Evolutionary conservation across 2,329 filamentous ascomycete genomes (phyloP), one percentile per base, ranked within the genome.

Genomic region (Fusarium solani-melongenae): DNA sequence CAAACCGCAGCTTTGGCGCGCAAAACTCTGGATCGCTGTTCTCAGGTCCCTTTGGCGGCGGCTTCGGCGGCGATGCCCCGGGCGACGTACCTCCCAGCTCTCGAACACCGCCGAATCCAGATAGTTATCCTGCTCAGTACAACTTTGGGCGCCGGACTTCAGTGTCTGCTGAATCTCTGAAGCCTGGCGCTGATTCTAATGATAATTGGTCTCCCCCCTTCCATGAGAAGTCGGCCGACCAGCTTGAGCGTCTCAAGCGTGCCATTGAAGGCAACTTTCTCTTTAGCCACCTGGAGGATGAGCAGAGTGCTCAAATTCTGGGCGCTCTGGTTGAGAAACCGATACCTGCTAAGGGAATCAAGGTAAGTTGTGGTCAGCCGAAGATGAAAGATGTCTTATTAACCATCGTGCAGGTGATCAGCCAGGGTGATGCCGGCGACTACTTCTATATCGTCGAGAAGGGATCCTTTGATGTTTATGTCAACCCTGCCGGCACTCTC

Each of bases 391-490:
- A 38, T 20, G 31, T 11, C 11, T 49, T 67, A 51, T 73, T 83
- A 65, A 82, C 79, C 2, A 41, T n/a, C 7, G 8, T 41, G 58
- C 88, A 98, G 88, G 94, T 99, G 67, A 98, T 99, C 76, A 93
- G 92, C 58, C 96, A 99, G 85, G 96, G 96, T 64, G 96, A 98
- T 79, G 92, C 95, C 1, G 96, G 96, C 49, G 96, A 99, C 83
- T 98, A 93, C 86, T 99, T 99, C 85, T 99, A 99, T 82, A 92
- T 99, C 29, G 95, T 98, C 20, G 96, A 99, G 82, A 93, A 92
- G 73, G 96, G 96, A 44, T 88, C 88, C 24, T 98, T 98, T 79
- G 94, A 98, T 78, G 92, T 98, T 66, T 94, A 96, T 80, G 95
- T 98, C 83, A 95, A 98, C 82, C 82, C 88, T 14, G 88, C 88